Conservation (phyloP, 768 basidiomycete genomes). For the Xerocomellus chrysenteron region DNA sequence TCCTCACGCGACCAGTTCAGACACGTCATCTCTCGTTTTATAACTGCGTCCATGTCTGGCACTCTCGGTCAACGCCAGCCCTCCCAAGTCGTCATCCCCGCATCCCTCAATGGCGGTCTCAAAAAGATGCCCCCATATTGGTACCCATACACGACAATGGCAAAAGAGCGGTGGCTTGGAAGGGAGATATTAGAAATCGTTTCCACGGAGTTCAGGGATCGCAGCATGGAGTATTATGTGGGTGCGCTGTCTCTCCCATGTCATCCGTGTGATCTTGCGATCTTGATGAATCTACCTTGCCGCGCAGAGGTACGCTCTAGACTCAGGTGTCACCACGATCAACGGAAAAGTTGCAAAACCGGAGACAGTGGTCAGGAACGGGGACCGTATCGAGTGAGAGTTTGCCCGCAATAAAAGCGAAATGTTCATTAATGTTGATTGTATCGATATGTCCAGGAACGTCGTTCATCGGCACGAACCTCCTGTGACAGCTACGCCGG, state of each 20-base stretch:
- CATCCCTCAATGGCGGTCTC: slow-evolving; percentile 42
- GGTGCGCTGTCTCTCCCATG: slow-evolving; percentile 32
- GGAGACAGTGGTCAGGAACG: slow-evolving; percentile 76
- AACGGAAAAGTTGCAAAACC: slow-evolving; percentile 87
- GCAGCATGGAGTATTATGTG: slow-evolving; percentile 95
- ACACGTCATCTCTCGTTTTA: slow-evolving; percentile 52
- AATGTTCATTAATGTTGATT: background rate
- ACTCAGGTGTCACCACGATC: slow-evolving; percentile 92
- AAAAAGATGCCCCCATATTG: slow-evolving; percentile 87
- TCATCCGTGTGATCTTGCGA: background rate
- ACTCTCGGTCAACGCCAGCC: slow-evolving; percentile 23
- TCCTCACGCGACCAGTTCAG: slow-evolving; percentile 56
- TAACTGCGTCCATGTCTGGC: slow-evolving; percentile 49
- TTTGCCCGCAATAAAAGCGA: slow-evolving; percentile 1
- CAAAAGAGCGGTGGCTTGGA: slow-evolving; percentile 87
- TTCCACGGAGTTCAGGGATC: slow-evolving; percentile 90
- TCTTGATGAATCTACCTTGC: background rate
- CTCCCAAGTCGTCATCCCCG: slow-evolving; percentile 22
- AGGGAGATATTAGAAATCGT: slow-evolving; percentile 89
- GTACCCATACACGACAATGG: slow-evolving; percentile 92
- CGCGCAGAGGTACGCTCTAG: slow-evolving; percentile 63
- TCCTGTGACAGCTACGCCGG: slow-evolving; percentile 81
- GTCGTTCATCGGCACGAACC: slow-evolving; percentile 97
- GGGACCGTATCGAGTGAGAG: slow-evolving; percentile 86
- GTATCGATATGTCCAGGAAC: slow-evolving; percentile 51